Evolutionary conservation across 352 stramenopile species (phyloP).

Genomic region (Albugo candida): DNA sequence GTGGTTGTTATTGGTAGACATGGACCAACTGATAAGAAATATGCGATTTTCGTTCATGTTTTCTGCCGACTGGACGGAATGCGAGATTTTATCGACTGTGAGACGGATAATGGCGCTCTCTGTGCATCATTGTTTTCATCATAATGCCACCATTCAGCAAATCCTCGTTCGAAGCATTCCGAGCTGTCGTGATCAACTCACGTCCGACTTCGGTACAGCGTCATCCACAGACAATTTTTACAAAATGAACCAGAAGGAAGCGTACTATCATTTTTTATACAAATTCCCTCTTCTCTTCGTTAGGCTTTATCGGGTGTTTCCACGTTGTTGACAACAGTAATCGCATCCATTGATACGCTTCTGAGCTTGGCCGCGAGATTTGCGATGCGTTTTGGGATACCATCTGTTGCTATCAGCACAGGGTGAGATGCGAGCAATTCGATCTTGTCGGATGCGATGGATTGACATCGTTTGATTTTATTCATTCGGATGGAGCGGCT

Average conservation of each 20-base stretch:
- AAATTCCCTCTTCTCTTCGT: too few relatives aligned
- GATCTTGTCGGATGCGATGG: constrained; percentile 26
- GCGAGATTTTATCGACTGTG: constrained; percentile 48
- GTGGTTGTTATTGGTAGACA: constrained; percentile 3
- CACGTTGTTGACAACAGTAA: constrained; percentile 1
- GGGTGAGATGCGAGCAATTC: constrained; percentile 55
- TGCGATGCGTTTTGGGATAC: constrained; percentile 46
- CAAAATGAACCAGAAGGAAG: neutral
- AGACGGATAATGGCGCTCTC: constrained; percentile 61
- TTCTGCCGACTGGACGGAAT: constrained; percentile 40
- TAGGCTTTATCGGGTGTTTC: too few relatives aligned
- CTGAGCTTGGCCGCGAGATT: constrained; percentile 51
- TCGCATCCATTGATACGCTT: constrained; percentile 45
- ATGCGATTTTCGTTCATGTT: constrained; percentile 58
- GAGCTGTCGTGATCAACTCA: constrained; percentile 10
- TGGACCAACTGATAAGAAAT: constrained; percentile 6
- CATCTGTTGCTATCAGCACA: constrained; percentile 28
- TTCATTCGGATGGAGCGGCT: constrained; percentile 49
- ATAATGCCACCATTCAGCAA: constrained; percentile 65
- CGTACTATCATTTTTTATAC: too few relatives aligned
- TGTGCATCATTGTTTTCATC: constrained; percentile 73
- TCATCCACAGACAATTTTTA: constrained; percentile 49
- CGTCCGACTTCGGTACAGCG: constrained; percentile 41
- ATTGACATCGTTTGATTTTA: constrained; percentile 25
- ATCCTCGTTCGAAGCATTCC: constrained; percentile 51